Percentiles rank a stretch among this genome's conserved stretches.
These are phyloP conservation scores for Plasmodium vinckei DNA, from an alignment of 169 alveolate genomes.

Conservation along the genomic window DNA sequence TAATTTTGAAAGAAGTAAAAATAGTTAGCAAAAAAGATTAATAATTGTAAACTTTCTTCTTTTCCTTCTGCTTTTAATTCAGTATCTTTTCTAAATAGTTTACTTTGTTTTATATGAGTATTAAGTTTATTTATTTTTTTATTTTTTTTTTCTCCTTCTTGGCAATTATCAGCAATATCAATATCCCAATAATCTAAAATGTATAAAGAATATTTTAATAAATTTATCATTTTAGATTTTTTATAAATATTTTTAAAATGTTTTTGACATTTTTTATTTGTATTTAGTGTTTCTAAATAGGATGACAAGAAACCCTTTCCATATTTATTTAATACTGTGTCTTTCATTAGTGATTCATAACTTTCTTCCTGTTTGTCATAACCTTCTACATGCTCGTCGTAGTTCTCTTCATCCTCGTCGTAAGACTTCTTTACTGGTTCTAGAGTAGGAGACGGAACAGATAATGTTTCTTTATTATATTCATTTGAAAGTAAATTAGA, in stretches of 20 bases:
- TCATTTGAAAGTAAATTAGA: too few species aligned
- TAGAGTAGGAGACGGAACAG: too few species aligned
- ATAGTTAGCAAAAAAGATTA: constrained; percentile 71
- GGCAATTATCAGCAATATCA: background rate
- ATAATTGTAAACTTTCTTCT: constrained; percentile 38
- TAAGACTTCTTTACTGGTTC: background rate
- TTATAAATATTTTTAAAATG: constrained; percentile 17
- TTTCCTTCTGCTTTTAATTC: constrained; percentile 17
- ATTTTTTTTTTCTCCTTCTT: background rate
- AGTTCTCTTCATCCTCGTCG: background rate
- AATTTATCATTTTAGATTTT: constrained; percentile 42
- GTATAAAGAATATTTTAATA: constrained; percentile 16
- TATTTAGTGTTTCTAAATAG: constrained; percentile 16
- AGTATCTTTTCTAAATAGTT: background rate
- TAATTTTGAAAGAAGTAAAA: constrained; percentile 46
- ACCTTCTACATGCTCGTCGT: background rate
- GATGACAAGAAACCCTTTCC: constrained; percentile 49
- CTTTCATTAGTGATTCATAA: constrained; percentile 10
- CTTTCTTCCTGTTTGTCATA: background rate
- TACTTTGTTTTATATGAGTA: too few species aligned
- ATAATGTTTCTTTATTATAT: too few species aligned
- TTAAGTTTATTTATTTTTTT: background rate
- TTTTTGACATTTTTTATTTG: constrained; percentile 6
- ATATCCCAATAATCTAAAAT: constrained; percentile 46
- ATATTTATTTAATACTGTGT: constrained; percentile 28